These are phyloP conservation scores for Deinandra increscens DNA, from an alignment of 129 eudicot genomes.

Conservation along the genomic window DNA sequence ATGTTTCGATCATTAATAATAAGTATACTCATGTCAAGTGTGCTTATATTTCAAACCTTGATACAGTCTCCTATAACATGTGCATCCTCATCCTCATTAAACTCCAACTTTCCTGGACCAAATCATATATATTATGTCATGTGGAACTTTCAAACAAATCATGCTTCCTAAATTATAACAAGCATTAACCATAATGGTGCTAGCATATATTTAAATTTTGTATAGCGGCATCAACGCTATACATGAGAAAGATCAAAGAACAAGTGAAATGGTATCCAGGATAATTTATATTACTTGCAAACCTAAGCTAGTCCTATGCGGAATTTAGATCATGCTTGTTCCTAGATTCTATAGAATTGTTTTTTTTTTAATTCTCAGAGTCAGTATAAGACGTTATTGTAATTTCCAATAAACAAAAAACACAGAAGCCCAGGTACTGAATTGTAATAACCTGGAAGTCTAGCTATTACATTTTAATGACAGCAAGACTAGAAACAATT, in stretches of 20 bases:
- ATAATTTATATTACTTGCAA: neutral
- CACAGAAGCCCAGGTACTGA: neutral
- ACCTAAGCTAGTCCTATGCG: neutral
- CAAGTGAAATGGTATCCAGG: too few species aligned
- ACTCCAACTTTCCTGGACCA: conserved; percentile 72
- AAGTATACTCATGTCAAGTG: neutral
- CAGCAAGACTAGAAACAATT: neutral
- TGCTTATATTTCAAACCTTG: conserved; percentile 47
- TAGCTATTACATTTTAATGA: neutral
- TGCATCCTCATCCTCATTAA: conserved; percentile 74
- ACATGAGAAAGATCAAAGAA: too few species aligned
- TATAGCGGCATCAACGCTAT: too few species aligned
- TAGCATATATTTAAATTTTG: neutral
- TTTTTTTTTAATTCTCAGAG: too few species aligned
- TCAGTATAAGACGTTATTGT: too few species aligned
- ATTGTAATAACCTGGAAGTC: neutral
- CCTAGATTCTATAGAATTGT: neutral
- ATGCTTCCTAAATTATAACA: conserved; percentile 8
- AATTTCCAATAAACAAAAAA: too few species aligned
- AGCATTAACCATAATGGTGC: conserved; percentile 14
- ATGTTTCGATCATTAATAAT: neutral
- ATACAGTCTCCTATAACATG: conserved; percentile 94
- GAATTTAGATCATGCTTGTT: neutral
- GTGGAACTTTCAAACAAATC: conserved; percentile 3
- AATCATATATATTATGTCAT: conserved; percentile 18